phyloP scores from a whole-genome alignment of 2,329 filamentous ascomycete species.

The Fusarium sp. region DNA sequence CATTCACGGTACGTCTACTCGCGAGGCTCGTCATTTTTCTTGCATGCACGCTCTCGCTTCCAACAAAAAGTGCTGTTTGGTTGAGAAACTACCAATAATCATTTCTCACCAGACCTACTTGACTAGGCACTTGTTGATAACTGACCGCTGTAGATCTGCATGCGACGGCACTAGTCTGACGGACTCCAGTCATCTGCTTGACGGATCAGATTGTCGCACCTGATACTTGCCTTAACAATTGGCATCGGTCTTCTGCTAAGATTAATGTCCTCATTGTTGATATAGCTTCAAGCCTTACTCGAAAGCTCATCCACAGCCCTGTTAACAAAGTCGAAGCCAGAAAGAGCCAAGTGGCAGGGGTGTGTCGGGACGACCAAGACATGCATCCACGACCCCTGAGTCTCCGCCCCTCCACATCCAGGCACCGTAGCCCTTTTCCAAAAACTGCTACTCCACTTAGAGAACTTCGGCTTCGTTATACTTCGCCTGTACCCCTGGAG shows the following conservation, averaged over 20 bases:
- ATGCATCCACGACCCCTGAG: conserved; percentile 40
- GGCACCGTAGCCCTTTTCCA: conserved; percentile 11
- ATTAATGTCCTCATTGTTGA: neutral
- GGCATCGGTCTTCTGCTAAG: conserved; percentile 13
- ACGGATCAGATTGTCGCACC: conserved; percentile 26
- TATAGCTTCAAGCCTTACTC: neutral
- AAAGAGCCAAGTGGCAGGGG: conserved; percentile 16
- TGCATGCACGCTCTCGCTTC: neutral
- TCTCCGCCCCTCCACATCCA: conserved; percentile 14
- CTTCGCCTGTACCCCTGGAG: conserved; percentile 44
- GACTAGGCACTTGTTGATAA: conserved; percentile 3
- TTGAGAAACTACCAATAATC: conserved; percentile 26
- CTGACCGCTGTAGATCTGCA: conserved; percentile 12
- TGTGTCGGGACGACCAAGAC: conserved; percentile 39
- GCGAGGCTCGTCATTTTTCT: conserved; percentile 26
- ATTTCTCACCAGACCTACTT: neutral
- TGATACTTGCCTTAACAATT: conserved; percentile 16
- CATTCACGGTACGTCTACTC: conserved; percentile 17
- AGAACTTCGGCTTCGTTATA: conserved; percentile 38
- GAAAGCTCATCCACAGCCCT: conserved; percentile 22
- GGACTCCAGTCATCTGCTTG: conserved; percentile 3
- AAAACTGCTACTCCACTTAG: conserved; percentile 35
- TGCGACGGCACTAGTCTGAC: conserved; percentile 12
- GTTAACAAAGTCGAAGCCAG: conserved; percentile 10
- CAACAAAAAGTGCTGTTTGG: conserved; percentile 21